Evolutionary conservation across 169 alveolate genomes (phyloP).

Genomic region (Cytauxzoon felis): DNA sequence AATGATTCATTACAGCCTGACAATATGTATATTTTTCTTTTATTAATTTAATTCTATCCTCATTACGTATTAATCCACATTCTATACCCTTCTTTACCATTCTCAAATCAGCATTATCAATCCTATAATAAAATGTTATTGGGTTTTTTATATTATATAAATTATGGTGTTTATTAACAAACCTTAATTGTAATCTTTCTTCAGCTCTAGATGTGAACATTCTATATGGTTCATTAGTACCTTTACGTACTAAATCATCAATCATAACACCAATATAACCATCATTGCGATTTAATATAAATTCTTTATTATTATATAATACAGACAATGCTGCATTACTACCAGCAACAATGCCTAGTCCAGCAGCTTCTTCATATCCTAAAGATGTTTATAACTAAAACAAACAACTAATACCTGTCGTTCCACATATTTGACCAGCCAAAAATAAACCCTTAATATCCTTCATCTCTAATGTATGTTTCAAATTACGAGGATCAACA

Average conservation of each 20-base stretch:
- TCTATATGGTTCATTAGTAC: slow-evolving; percentile 85
- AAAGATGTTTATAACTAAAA: background rate
- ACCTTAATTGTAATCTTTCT: slow-evolving; percentile 75
- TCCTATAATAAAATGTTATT: background rate
- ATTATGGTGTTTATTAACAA: background rate
- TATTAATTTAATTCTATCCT: slow-evolving; percentile 49
- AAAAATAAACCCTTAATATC: slow-evolving; percentile 73
- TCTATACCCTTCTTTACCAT: slow-evolving; percentile 72
- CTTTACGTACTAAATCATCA: slow-evolving; percentile 84
- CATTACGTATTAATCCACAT: slow-evolving; percentile 69
- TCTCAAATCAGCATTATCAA: slow-evolving; percentile 83
- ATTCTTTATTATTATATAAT: slow-evolving; percentile 14
- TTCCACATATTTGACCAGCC: slow-evolving; percentile 90
- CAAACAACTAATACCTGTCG: slow-evolving; percentile 73
- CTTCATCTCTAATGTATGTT: slow-evolving; percentile 78
- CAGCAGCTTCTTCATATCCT: slow-evolving; percentile 92
- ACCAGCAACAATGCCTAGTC: slow-evolving; percentile 89
- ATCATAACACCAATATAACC: slow-evolving; percentile 87
- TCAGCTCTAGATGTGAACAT: slow-evolving; percentile 89
- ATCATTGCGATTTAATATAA: slow-evolving; percentile 72
- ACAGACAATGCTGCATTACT: slow-evolving; percentile 83
- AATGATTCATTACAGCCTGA: slow-evolving; percentile 21
- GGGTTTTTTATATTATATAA: background rate
- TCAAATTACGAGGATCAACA: slow-evolving; percentile 74
- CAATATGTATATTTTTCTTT: slow-evolving; percentile 49